phyloP scores from a whole-genome alignment of 306 rosid species.

The Astragalus membranaceus region DNA sequence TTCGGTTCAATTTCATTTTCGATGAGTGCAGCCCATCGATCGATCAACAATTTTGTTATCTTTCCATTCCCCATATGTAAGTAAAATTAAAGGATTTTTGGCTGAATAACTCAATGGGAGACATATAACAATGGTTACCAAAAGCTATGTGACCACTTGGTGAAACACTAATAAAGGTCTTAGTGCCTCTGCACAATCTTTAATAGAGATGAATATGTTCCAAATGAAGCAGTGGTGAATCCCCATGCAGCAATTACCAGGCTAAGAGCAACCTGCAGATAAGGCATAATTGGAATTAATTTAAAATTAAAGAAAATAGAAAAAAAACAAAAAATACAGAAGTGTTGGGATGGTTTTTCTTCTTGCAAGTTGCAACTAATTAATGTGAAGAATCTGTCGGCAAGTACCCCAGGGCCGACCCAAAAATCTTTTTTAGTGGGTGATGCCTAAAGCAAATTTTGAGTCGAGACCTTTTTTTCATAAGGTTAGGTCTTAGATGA shows the following conservation, averaged over 20 bases:
- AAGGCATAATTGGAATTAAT: not conserved
- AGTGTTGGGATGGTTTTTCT: not conserved
- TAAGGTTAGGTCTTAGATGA: too few relatives aligned
- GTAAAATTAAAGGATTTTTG: too few relatives aligned
- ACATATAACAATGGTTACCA: not conserved
- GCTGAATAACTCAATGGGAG: not conserved
- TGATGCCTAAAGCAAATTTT: too few relatives aligned
- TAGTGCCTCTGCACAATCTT: constrained; percentile 28
- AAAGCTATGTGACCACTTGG: not conserved
- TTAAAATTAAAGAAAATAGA: not conserved
- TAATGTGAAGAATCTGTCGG: not conserved
- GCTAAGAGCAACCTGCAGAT: constrained; percentile 42
- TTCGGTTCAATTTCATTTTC: not conserved
- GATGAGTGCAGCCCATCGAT: not conserved
- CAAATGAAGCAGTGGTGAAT: constrained; percentile 36
- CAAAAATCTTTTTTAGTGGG: too few relatives aligned
- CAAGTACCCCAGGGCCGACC: not conserved
- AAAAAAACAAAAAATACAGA: not conserved
- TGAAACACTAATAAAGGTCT: not conserved
- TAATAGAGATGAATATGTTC: constrained; percentile 55
- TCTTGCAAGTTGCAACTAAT: not conserved
- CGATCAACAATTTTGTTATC: not conserved
- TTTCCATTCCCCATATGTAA: not conserved
- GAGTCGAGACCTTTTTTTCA: too few relatives aligned
- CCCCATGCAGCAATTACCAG: constrained; percentile 38